Evolutionary conservation across 805 yeast genomes (phyloP).

Genomic region (Yarrowia sp.): DNA sequence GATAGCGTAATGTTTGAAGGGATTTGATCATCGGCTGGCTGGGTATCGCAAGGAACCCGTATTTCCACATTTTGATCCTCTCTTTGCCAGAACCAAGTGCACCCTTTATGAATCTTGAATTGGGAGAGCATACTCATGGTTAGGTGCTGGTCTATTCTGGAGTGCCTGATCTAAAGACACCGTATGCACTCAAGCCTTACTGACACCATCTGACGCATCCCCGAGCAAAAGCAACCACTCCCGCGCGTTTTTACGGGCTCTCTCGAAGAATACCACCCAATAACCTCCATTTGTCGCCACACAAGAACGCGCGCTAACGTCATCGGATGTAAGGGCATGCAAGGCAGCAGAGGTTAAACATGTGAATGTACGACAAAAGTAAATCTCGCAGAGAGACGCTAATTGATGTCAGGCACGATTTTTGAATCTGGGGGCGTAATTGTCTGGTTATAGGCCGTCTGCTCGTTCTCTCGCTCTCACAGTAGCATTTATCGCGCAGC

Average conservation of each 20-base stretch:
- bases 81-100: no score
- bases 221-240: background rate
- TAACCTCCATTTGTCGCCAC: background rate
- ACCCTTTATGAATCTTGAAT: background rate
- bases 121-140: background rate
- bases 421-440: background rate
- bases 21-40: no score
- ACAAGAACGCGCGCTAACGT: background rate
- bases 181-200: background rate
- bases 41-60: no score
- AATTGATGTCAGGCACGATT: background rate
- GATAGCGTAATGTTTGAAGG: no score
- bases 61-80: no score
- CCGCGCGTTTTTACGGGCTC: background rate
- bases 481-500: constrained; percentile 6
- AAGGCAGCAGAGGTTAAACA: constrained; percentile 29
- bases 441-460: no score
- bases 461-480: no score
- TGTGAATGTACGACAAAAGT: background rate
- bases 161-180: background rate
- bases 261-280: background rate
- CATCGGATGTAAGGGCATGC: constrained; percentile 16
- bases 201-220: no score
- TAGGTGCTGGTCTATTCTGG: background rate
- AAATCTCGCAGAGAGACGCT: constrained; percentile 9